A percentile compares a stretch with the other conserved stretches of the same genome.
These are phyloP conservation scores for Colletotrichum brevisporum DNA, from an alignment of 2,329 filamentous ascomycete genomes.

Conservation along the genomic window DNA sequence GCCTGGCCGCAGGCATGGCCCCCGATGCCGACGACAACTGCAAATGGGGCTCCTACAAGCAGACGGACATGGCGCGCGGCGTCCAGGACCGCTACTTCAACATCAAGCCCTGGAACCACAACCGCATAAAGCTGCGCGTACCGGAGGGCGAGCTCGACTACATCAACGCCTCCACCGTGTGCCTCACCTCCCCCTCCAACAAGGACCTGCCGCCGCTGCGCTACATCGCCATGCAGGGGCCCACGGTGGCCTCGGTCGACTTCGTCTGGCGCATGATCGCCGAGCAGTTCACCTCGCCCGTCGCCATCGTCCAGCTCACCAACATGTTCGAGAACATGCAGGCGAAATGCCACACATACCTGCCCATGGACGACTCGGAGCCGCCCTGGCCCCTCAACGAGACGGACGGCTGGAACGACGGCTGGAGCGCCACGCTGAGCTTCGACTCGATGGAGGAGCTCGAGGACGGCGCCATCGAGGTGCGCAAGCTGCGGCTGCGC, in stretches of 20 bases:
- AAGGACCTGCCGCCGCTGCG: constrained; percentile 58
- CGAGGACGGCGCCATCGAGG: constrained; percentile 73
- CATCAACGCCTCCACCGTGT: constrained; percentile 85
- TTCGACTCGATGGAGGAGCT: constrained; percentile 74
- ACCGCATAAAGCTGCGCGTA: constrained; percentile 85
- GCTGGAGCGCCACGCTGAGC: constrained; percentile 77
- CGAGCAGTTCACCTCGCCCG: constrained; percentile 79
- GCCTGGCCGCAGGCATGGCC: constrained; percentile 56
- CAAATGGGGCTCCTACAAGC: constrained; percentile 53
- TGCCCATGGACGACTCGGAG: constrained; percentile 72
- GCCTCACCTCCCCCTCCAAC: constrained; percentile 62
- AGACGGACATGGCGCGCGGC: constrained; percentile 49
- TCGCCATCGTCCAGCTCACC: constrained; percentile 94
- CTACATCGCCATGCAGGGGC: constrained; percentile 96
- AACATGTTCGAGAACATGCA: constrained; percentile 83
- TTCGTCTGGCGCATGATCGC: constrained; percentile 98
- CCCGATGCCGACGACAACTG: constrained; percentile 51
- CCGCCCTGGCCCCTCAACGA: constrained; percentile 72
- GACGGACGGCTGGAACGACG: constrained; percentile 74
- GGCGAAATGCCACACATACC: constrained; percentile 93
- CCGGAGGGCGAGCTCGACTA: constrained; percentile 81
- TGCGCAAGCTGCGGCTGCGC: constrained; percentile 79
- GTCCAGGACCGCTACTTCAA: constrained; percentile 87
- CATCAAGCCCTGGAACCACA: constrained; percentile 90
- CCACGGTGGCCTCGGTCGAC: constrained; percentile 80